Conservation (phyloP, 139 green algal species). For the Coelastrella sp. region DNA sequence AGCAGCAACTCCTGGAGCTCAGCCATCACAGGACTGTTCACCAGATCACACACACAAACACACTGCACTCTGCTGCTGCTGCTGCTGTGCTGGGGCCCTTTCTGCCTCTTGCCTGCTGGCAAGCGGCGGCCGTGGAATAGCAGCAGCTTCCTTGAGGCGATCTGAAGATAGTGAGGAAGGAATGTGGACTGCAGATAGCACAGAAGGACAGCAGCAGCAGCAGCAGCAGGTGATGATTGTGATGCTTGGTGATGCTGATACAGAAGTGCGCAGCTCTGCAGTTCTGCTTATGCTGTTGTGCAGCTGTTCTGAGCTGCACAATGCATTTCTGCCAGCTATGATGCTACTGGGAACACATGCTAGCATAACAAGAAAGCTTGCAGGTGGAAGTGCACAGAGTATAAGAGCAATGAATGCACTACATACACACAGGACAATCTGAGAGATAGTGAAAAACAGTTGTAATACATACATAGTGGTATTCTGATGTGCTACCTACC, state of each 20-base stretch:
- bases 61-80: background rate
- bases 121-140: constrained; percentile 69
- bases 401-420: no score
- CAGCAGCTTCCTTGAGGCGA: constrained; percentile 72
- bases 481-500: no score
- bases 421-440: no score
- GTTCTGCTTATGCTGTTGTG: background rate
- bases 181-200: constrained; percentile 51
- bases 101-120: background rate
- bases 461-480: no score
- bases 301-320: background rate
- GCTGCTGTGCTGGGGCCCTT: background rate
- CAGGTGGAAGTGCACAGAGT: background rate
- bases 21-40: constrained; percentile 47
- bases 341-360: constrained; percentile 1
- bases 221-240: no score
- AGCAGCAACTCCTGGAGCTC: constrained; percentile 47
- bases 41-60: constrained; percentile 32
- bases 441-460: no score
- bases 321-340: no score
- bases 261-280: background rate
- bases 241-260: background rate
- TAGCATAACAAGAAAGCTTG: background rate
- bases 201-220: background rate
- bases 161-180: constrained; percentile 65